Evolutionary conservation across 2,329 filamentous ascomycete species (phyloP).

Genomic region (Parastagonospora nodorum): DNA sequence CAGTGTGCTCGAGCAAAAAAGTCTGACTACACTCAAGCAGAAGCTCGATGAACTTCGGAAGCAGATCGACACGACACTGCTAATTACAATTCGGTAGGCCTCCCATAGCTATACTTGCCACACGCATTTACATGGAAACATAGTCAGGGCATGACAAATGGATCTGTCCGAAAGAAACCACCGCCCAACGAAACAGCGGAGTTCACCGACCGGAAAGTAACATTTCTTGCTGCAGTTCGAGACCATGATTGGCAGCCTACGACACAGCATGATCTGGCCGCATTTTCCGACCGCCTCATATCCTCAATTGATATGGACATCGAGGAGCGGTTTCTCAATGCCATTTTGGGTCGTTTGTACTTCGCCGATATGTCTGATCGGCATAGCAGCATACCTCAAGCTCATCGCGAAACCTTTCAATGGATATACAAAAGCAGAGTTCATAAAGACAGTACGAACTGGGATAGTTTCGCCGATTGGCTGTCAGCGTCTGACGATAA

Average conservation of each 20-base stretch:
- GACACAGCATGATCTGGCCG: not conserved
- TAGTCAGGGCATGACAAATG: too few species aligned
- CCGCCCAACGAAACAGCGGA: not conserved
- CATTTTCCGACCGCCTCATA: not conserved
- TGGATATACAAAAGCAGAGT: constrained; percentile 8
- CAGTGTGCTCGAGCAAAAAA: not conserved
- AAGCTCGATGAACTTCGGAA: not conserved
- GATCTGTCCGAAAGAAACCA: not conserved
- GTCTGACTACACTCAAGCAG: not conserved
- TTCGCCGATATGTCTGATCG: not conserved
- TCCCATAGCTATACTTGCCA: too few species aligned
- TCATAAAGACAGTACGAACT: not conserved
- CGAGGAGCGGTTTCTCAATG: not conserved
- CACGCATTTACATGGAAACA: too few species aligned
- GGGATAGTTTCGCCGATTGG: constrained; percentile 19
- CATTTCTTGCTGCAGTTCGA: too few species aligned
- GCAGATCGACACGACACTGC: not conserved
- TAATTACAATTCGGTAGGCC: not conserved
- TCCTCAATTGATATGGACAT: not conserved
- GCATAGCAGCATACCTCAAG: constrained; percentile 8
- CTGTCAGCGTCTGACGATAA: constrained; percentile 4
- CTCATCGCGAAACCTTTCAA: constrained; percentile 9
- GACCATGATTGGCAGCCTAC: not conserved
- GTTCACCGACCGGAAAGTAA: too few species aligned
- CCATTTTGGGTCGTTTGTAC: not conserved